Base-by-base conservation (phyloP, 2,329 filamentous ascomycete species). In the Beauveria bassiana region DNA sequence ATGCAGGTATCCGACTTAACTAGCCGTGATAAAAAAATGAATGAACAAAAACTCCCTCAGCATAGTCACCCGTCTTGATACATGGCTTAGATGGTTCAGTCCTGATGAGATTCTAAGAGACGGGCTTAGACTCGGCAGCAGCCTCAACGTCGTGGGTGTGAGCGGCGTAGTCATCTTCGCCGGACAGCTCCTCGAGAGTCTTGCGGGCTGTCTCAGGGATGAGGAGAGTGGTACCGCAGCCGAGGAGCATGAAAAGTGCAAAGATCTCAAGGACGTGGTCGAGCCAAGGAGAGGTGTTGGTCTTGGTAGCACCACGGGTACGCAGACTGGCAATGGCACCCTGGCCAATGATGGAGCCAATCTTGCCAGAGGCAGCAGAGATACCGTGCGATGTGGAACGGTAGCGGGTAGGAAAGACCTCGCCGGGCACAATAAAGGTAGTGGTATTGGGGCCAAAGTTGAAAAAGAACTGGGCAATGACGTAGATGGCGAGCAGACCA, bases 201-300 rank as follows among this genome's bases (percentile, higher is more conserved):
- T 86, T 87, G 62, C 86, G 79, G 77, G 88, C 90, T 22, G 86
- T 91, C 79, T 91, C 89, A 8, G 86, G 86, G 63, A 91, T 89
- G 62, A 90, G 75, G 1, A 89, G 74, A 1, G 87, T 87, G 10
- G 87, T 89, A 70, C 88, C 80, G 74, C 84, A 78, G 61, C 89
- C 89, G 62, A 84, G 77, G 40, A 91, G 79, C 89, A 91, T 92
- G 79, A 93, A 91, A 31, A 90, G 78, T 6, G 88, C 87, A 69
- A 81, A 83, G 67, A 91, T 91, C 78, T 90, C 78, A 70, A 92
- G 84, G 46, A 91, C 88, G 72, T 91, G 88, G 75, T 91, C 81
- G 73, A 92, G 81, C 89, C 88, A 92, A 1, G 87, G 88, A 18
- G 71, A 68, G 0, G 69, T 65, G 64, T 77, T 75, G 2, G 59